Conservation (phyloP, 257 asterid genomes). For the Capsicum chinense region DNA sequence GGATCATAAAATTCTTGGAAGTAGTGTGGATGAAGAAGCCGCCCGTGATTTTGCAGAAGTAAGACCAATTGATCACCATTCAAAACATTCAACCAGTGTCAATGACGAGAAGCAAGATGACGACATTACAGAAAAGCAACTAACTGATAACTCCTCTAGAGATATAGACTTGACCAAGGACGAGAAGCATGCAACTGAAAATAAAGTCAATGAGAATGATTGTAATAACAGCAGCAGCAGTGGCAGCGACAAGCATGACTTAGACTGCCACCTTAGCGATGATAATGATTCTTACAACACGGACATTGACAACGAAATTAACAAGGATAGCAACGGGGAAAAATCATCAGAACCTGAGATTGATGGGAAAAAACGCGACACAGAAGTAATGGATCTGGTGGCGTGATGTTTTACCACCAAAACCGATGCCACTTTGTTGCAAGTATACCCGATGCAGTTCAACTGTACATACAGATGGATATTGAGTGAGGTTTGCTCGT, state of each 20-base stretch:
- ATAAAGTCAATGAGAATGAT: conserved; percentile 41
- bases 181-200: conserved; percentile 47
- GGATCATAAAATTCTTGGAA: conserved; percentile 42
- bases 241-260: conserved; percentile 30
- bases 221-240: conserved; percentile 30
- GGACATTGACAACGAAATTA: conserved; percentile 30
- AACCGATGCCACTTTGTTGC: conserved; percentile 30
- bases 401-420: conserved; percentile 24
- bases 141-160: conserved; percentile 53
- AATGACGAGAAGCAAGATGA: conserved; percentile 22
- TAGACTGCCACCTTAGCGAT: conserved; percentile 27
- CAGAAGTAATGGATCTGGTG: conserved; percentile 44
- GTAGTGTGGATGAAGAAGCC: conserved; percentile 53
- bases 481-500: conserved; percentile 22
- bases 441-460: conserved; percentile 31
- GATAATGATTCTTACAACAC: conserved; percentile 32
- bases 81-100: background rate
- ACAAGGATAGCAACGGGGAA: conserved; percentile 40
- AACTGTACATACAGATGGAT: conserved; percentile 53
- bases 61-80: background rate
- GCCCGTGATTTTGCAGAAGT: conserved; percentile 14
- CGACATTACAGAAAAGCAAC: conserved; percentile 48
- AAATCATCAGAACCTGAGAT: conserved; percentile 53
- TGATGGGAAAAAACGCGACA: conserved; percentile 50
- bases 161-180: conserved; percentile 45